These are phyloP conservation scores for Fraxinus americana DNA, from an alignment of 257 asterid species.

Conservation along the genomic window DNA sequence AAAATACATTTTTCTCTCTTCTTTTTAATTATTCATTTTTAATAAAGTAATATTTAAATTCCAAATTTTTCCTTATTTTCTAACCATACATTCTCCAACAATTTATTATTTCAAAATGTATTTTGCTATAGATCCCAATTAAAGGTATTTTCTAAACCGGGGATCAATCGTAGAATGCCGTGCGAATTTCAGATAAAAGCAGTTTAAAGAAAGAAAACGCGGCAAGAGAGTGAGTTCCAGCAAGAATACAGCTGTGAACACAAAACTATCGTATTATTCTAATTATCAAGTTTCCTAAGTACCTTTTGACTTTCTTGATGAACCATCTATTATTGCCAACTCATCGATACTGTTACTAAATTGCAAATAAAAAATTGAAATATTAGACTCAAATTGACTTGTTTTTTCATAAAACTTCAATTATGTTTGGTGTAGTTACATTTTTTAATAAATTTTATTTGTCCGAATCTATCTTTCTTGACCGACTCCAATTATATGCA, in stretches of 20 bases:
- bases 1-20: too few relatives aligned
- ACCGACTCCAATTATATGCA: constrained; percentile 5
- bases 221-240: constrained; percentile 25
- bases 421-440: not conserved
- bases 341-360: not conserved
- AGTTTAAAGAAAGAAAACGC: not conserved
- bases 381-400: constrained; percentile 1
- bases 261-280: not conserved
- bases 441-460: not conserved
- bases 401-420: not conserved
- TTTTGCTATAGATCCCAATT: not conserved
- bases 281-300: not conserved
- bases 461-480: not conserved
- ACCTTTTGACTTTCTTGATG: constrained; percentile 7
- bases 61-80: too few relatives aligned
- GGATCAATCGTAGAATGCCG: not conserved
- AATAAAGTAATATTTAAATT: too few relatives aligned
- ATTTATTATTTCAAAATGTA: not conserved
- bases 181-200: not conserved
- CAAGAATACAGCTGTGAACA: constrained; percentile 35
- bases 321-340: not conserved
- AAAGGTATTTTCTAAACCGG: not conserved
- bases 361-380: not conserved
- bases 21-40: too few relatives aligned
- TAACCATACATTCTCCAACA: too few relatives aligned